Conservation (phyloP, 78 protist genomes). For the Dictyostelium purpureum region DNA sequence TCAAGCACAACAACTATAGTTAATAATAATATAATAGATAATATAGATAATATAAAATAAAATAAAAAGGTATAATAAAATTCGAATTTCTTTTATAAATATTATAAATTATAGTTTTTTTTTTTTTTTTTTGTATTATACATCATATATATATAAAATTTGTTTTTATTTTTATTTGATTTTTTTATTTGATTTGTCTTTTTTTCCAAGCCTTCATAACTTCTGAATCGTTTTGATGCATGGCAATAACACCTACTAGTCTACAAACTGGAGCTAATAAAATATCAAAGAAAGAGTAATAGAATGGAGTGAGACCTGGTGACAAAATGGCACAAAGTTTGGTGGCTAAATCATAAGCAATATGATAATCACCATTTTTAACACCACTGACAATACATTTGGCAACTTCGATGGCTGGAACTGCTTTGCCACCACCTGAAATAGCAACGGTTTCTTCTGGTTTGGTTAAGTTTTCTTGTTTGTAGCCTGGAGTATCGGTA, state of each 20-base stretch:
- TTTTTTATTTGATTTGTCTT: not conserved
- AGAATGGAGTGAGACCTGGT: conserved; percentile 61
- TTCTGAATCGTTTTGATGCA: conserved; percentile 57
- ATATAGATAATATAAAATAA: too few relatives aligned
- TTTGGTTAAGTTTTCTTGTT: conserved; percentile 52
- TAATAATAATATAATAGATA: too few relatives aligned
- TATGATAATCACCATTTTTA: conserved; percentile 54
- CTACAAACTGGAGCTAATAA: conserved; percentile 30
- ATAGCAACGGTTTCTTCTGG: conserved; percentile 63
- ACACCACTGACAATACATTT: conserved; percentile 26
- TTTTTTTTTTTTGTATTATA: too few relatives aligned
- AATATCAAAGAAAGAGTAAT: conserved; percentile 50
- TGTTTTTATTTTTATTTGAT: too few relatives aligned
- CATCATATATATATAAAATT: too few relatives aligned
- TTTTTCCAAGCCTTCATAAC: conserved; percentile 49
- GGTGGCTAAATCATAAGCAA: conserved; percentile 44
- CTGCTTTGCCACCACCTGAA: conserved; percentile 58
- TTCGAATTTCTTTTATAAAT: too few relatives aligned
- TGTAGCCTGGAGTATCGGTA: conserved; percentile 69
- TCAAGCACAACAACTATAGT: too few relatives aligned
- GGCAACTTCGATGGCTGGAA: conserved; percentile 20
- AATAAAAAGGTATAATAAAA: too few relatives aligned
- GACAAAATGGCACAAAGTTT: conserved; percentile 41
- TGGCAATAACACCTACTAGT: conserved; percentile 44
- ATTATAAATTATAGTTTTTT: too few relatives aligned